Percentiles rank a stretch among this genome's conserved stretches.
These are phyloP conservation scores for Suillus lakei DNA, from an alignment of 768 basidiomycete species.

Conservation along the genomic window DNA sequence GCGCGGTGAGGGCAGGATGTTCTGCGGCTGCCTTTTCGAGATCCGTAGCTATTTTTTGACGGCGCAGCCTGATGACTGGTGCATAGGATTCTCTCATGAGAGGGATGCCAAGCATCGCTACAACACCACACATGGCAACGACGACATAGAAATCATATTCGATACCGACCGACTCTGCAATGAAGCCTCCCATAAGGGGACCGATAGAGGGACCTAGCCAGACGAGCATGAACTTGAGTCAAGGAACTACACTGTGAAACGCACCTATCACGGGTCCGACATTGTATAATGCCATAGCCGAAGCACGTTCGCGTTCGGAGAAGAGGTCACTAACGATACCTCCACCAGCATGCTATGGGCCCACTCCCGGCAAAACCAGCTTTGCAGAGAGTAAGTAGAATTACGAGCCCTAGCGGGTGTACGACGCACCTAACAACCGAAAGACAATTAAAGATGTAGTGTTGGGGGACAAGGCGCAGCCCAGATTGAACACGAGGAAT, in stretches of 20 bases:
- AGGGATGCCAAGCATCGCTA: constrained; percentile 56
- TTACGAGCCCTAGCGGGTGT: no score
- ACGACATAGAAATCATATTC: constrained; percentile 66
- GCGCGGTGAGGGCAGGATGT: constrained; percentile 34
- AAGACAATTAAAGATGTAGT: constrained; percentile 61
- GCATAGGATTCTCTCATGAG: constrained; percentile 76
- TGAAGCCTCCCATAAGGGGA: constrained; percentile 69
- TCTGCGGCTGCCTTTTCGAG: constrained; percentile 44
- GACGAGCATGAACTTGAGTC: constrained; percentile 11
- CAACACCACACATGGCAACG: constrained; percentile 46
- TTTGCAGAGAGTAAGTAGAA: constrained; percentile 27
- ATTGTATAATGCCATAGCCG: constrained; percentile 72
- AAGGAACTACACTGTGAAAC: neutral
- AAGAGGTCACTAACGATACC: constrained; percentile 67
- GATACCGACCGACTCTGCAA: constrained; percentile 60
- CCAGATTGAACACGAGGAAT: no score
- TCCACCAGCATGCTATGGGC: constrained; percentile 58
- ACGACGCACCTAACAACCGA: constrained; percentile 62
- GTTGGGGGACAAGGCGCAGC: constrained; percentile 67
- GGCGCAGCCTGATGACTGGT: constrained; percentile 60
- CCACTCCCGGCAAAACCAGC: constrained; percentile 69
- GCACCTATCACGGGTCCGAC: constrained; percentile 66
- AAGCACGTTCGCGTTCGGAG: no score
- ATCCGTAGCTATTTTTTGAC: constrained; percentile 30
- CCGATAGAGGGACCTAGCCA: constrained; percentile 54